Evolutionary conservation across 805 yeast species (phyloP).

Genomic region (Sugiyamaella chiloensis): DNA sequence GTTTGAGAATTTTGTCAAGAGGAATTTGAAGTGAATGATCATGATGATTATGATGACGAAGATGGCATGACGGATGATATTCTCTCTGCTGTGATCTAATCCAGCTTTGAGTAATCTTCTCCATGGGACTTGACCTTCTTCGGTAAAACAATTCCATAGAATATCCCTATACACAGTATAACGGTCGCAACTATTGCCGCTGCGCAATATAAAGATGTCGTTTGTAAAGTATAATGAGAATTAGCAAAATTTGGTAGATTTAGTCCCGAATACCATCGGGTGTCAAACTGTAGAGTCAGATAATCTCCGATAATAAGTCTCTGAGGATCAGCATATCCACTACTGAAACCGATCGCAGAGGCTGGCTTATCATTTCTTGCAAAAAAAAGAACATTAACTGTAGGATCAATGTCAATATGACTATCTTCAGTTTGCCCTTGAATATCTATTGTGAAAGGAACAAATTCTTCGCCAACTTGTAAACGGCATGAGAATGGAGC

Average conservation of each 20-base stretch:
- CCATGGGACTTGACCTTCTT: constrained; percentile 12
- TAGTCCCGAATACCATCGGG: constrained; percentile 47
- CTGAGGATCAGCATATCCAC: constrained; percentile 54
- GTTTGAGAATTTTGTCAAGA: constrained; percentile 5
- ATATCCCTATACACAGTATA: constrained; percentile 17
- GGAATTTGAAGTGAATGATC: too few relatives aligned
- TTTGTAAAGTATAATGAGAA: constrained; percentile 14
- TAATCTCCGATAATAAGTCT: constrained; percentile 64
- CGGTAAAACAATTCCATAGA: constrained; percentile 26
- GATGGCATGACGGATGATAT: too few relatives aligned
- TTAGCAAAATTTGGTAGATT: constrained; percentile 16
- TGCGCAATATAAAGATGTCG: constrained; percentile 19
- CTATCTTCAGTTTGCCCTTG: constrained; percentile 19
- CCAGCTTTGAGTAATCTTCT: constrained; percentile 15
- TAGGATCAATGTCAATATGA: constrained; percentile 19
- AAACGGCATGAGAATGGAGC: constrained; percentile 68
- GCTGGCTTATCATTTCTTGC: constrained; percentile 37
- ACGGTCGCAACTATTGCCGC: constrained; percentile 23
- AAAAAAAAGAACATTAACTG: constrained; percentile 12
- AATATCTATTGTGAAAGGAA: constrained; percentile 18
- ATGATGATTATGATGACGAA: too few relatives aligned
- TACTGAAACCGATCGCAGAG: constrained; percentile 55
- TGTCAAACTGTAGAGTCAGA: constrained; percentile 54
- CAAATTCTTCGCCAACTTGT: constrained; percentile 46
- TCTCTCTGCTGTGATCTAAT: too few relatives aligned